Percentiles rank a stretch among this genome's conserved stretches.
Evolutionary conservation across 495 filamentous ascomycete genomes (phyloP).

Genomic region (Penicillium coprophilum): DNA sequence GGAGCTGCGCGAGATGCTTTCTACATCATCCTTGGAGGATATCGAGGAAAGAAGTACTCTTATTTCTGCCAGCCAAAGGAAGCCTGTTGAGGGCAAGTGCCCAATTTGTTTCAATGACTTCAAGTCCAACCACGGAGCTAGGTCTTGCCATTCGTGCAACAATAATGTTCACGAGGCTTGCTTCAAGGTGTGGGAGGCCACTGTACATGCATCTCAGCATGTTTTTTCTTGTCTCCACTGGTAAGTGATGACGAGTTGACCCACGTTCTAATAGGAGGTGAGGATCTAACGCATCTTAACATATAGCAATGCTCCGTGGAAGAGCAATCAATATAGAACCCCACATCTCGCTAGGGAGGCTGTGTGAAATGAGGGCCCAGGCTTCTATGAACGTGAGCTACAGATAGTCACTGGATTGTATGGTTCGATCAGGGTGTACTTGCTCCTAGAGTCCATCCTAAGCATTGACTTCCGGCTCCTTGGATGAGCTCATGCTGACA

Average conservation of each 20-base stretch:
- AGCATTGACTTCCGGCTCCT: not conserved
- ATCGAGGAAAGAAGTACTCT: not conserved
- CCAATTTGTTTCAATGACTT: slow-evolving; percentile 77
- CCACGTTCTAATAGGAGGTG: not conserved
- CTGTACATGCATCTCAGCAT: slow-evolving; percentile 37
- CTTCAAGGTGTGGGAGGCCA: slow-evolving; percentile 68
- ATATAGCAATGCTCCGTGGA: not conserved
- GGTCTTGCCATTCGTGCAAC: slow-evolving; percentile 75
- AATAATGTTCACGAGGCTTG: slow-evolving; percentile 76
- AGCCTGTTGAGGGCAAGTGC: slow-evolving; percentile 66
- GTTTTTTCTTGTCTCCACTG: slow-evolving; percentile 66
- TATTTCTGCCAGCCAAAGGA: slow-evolving; percentile 2
- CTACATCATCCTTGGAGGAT: slow-evolving; percentile 35
- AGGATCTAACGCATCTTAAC: not conserved
- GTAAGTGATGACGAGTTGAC: slow-evolving; percentile 28
- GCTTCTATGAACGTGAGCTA: not conserved
- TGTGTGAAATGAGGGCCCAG: not conserved
- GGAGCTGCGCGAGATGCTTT: slow-evolving; percentile 50
- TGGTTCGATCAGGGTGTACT: not conserved
- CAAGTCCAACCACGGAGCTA: slow-evolving; percentile 50
- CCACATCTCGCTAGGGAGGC: not conserved
- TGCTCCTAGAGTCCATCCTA: not conserved
- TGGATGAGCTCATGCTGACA: not conserved
- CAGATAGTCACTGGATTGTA: not conserved
- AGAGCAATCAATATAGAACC: not conserved